phyloP scores from a whole-genome alignment of 805 yeast species.

The Lipomyces spencermartinsiae region DNA sequence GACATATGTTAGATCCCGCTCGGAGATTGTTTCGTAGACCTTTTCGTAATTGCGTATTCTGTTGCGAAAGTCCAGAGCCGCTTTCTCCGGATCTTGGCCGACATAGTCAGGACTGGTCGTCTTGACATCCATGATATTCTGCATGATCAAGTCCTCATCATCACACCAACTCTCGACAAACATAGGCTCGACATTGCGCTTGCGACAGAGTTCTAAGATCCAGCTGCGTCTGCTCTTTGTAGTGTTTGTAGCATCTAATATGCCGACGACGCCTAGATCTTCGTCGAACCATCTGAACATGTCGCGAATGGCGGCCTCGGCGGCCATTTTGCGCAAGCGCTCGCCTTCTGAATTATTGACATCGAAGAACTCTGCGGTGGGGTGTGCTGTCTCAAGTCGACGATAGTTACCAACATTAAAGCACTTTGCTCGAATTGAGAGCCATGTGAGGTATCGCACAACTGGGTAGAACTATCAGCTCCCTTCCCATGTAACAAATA shows the following conservation, averaged over 20 bases:
- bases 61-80: slow-evolving; percentile 71
- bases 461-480: slow-evolving; percentile 46
- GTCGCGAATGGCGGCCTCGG: slow-evolving; percentile 72
- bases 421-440: slow-evolving; percentile 81
- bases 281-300: slow-evolving; percentile 86
- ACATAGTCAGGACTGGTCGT: slow-evolving; percentile 84
- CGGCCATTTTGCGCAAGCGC: slow-evolving; percentile 69
- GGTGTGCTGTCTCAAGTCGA: slow-evolving; percentile 64
- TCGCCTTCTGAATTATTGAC: slow-evolving; percentile 68
- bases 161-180: slow-evolving; percentile 93
- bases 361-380: slow-evolving; percentile 81
- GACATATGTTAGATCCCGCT: slow-evolving; percentile 72
- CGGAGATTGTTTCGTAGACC: slow-evolving; percentile 77
- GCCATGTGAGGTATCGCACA: slow-evolving; percentile 90
- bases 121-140: slow-evolving; percentile 85
- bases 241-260: slow-evolving; percentile 91
- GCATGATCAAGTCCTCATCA: slow-evolving; percentile 75
- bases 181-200: slow-evolving; percentile 80
- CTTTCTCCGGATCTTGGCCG: slow-evolving; percentile 70
- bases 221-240: slow-evolving; percentile 72
- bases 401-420: slow-evolving; percentile 91
- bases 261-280: slow-evolving; percentile 86
- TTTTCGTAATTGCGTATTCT: slow-evolving; percentile 77
- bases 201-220: slow-evolving; percentile 64
- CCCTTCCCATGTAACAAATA: not conserved